Conservation (phyloP, 2,329 filamentous ascomycete genomes). For the Ophiostoma himal-ulmi region DNA sequence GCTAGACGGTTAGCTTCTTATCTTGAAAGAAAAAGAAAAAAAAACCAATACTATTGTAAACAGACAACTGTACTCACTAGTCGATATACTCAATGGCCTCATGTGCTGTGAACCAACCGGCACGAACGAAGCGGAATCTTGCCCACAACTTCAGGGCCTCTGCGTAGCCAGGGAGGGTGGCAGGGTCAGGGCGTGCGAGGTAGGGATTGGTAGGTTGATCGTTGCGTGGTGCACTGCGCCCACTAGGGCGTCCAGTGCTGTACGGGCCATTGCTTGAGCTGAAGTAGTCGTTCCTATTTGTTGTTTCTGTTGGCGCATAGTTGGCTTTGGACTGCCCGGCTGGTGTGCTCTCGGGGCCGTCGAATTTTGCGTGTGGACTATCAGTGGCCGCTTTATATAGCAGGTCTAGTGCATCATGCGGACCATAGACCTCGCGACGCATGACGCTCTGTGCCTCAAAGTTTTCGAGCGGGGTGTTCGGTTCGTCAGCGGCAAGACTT, state of each 20-base stretch:
- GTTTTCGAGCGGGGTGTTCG: slow-evolving; percentile 58
- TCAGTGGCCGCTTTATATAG: slow-evolving; percentile 77
- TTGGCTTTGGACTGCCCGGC: slow-evolving; percentile 4
- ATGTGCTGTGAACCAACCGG: slow-evolving; percentile 90
- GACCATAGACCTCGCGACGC: slow-evolving; percentile 73
- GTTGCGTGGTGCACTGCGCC: slow-evolving; percentile 23
- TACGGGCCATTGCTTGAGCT: slow-evolving; percentile 19
- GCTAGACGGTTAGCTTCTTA: slow-evolving; percentile 37
- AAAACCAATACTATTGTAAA: neutral
- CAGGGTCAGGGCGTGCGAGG: slow-evolving; percentile 33
- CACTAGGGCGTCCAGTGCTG: slow-evolving; percentile 25
- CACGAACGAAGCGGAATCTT: slow-evolving; percentile 87
- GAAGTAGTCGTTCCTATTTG: slow-evolving; percentile 5
- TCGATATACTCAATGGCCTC: slow-evolving; percentile 92
- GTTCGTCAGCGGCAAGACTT: slow-evolving; percentile 43
- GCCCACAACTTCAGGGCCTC: slow-evolving; percentile 84
- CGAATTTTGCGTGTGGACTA: slow-evolving; percentile 19
- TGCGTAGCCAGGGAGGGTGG: slow-evolving; percentile 50
- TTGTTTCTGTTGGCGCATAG: slow-evolving; percentile 1
- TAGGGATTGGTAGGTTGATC: slow-evolving; percentile 44
- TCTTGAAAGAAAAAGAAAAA: neutral
- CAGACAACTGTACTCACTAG: slow-evolving; percentile 54
- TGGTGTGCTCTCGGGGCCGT: slow-evolving; percentile 1
- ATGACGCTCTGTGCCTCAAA: slow-evolving; percentile 60
- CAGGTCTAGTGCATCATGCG: slow-evolving; percentile 85